Base-by-base conservation (phyloP, 1,139 yeast species). In the Hyphopichia wangnamkhiaoensis region DNA sequence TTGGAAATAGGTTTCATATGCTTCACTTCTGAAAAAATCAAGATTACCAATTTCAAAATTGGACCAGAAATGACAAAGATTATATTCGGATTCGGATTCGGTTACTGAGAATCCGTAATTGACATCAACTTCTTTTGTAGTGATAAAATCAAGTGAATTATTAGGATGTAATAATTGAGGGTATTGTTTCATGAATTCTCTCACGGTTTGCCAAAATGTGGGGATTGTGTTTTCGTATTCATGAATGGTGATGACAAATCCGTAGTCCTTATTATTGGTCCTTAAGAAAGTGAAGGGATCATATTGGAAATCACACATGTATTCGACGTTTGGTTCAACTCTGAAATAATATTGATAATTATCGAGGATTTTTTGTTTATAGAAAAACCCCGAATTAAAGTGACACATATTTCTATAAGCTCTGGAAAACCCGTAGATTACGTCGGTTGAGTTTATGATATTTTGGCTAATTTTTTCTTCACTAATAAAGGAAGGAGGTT, bases 41-140 rank as follows among this genome's bases (percentile, higher is more conserved):
- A 91, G 70, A 56, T 82, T 82, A 0, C 83, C 97, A 46, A 90
- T 84, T 60, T 91, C 98, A 58, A 91, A 90, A 59, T 91, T 91
- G 19, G 95, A 84, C 98, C 98, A 91, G 58, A 90, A 91, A 61
- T 91, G 98, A 56, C 98, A 93, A 44, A 88, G 58, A 56, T 93
- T 93, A 63, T 89, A 91, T n/a, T 74, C 70, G 2, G 75, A 62
- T n/a, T 71, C 60, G 2, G 79, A 60, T 37, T 38, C 54, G 9
- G 48, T 42, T 5, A 40, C 25, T 17, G 37, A 39, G 6, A 35
- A 40, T 40, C 56, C 52, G 35, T 50, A 53, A 36, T 65, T 66
- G 2, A 70, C 53, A 9, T 76, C 65, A 1, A 71, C 50, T 23
- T 72, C 77, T 36, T 74, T 70, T 45, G 89, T 84, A 1, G 90